Evolutionary conservation across 106 monocot genomes (phyloP).

Genomic region (Dendrobium catenatum): DNA sequence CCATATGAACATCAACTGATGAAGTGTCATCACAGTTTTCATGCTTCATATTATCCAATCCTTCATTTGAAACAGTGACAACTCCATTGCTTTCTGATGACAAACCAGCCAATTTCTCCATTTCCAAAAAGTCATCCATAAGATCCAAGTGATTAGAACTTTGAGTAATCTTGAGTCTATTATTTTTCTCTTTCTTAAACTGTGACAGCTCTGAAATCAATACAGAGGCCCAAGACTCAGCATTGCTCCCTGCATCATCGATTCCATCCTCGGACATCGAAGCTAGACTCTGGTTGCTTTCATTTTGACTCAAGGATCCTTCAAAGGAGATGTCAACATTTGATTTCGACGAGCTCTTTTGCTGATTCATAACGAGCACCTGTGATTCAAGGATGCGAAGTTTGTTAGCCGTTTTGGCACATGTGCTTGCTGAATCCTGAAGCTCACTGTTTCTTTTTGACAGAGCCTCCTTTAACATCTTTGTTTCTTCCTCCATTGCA

Average conservation of each 20-base stretch:
- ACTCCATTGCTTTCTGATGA: slow-evolving; percentile 30
- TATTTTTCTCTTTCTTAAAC: slow-evolving; percentile 50
- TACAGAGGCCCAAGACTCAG: slow-evolving; percentile 61
- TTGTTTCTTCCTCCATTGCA: slow-evolving; percentile 86
- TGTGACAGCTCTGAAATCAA: slow-evolving; percentile 70
- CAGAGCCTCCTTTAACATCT: slow-evolving; percentile 90
- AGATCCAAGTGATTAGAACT: slow-evolving; percentile 50
- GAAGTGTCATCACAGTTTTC: slow-evolving; percentile 16
- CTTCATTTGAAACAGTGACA: slow-evolving; percentile 11
- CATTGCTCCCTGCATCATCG: slow-evolving; percentile 67
- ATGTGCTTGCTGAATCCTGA: slow-evolving; percentile 68
- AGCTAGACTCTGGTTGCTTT: slow-evolving; percentile 65
- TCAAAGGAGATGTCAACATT: slow-evolving; percentile 40
- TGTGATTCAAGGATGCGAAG: slow-evolving; percentile 65
- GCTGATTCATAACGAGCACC: slow-evolving; percentile 30
- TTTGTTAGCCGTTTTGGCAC: slow-evolving; percentile 60
- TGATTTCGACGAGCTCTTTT: slow-evolving; percentile 33
- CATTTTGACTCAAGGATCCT: slow-evolving; percentile 32
- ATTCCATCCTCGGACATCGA: slow-evolving; percentile 87
- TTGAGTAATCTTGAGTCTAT: slow-evolving; percentile 25
- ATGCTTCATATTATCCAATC: slow-evolving; percentile 16
- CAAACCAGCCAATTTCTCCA: slow-evolving; percentile 60
- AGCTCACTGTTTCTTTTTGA: slow-evolving; percentile 79
- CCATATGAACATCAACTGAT: slow-evolving; percentile 18
- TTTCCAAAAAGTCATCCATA: slow-evolving; percentile 85